Evolutionary conservation across 1,284 basidiomycete species (phyloP), one percentile per base, ranked within the genome.

Genomic region (Ganoderma lucidum): DNA sequence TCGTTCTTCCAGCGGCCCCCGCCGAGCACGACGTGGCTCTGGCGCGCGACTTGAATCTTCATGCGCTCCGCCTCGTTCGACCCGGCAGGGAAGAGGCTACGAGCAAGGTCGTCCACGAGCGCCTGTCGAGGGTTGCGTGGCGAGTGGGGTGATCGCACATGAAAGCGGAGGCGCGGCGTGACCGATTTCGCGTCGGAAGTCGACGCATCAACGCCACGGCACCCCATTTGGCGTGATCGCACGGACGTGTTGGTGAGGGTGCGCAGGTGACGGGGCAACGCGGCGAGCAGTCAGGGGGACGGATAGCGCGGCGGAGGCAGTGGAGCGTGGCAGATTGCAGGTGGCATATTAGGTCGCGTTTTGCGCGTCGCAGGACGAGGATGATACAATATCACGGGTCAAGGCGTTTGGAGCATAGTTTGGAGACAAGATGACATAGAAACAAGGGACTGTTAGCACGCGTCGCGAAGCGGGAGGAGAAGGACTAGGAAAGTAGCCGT

Each of bases 1-100:
- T 87, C 78, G 70, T 83, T 81, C 76, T 87, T 91, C 87, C 87
- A 89, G 65, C 81, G 82, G 6, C 89, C 88, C 64, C 90, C 90
- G 35, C 82, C 79, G 71, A 92, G 83, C 66, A 87, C 74, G 67
- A 92, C 71, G 76, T 90, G 87, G 65, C 83, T 85, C 51, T 83
- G 82, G 64, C 83, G 79, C n/a, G 78, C 74, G 67, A 85, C 80
- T 53, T 83, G 77, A 63, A 90, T 78, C 65, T 84, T 82, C 70
- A 91, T 77, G 67, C 82, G 83, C 44, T 77, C 73, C 1, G 86
- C 84, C 70, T 89, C 85, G 19, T 80, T 76, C 5, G 89, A 84
- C 48, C 77, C 79, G 32, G 77, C 71, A 62, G 80, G 73, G 76
- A 90, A 89, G 23, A 91, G 80, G 35, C 85, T 80, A 28, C 76